A percentile compares a stretch with the other conserved stretches of the same genome.
Evolutionary conservation across 2,329 filamentous ascomycete species (phyloP).

Genomic region (Ceratocystis albifundus): DNA sequence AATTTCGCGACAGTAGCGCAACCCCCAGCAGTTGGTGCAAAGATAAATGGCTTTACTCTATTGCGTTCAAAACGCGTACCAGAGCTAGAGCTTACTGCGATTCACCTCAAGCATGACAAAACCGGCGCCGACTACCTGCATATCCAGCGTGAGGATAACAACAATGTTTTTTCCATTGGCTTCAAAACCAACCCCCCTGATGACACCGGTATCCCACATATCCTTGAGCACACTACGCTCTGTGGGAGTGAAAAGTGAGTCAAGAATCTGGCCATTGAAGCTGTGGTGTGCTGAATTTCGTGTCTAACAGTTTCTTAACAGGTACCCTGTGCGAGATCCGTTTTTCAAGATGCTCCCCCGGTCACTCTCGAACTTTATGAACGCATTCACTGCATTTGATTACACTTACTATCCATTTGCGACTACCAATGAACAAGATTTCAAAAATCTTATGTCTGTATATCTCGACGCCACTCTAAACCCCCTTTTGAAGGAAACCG

Average conservation of each 20-base stretch:
- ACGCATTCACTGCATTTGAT: constrained; percentile 91
- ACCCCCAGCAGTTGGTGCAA: constrained; percentile 62
- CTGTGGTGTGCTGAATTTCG: constrained; percentile 15
- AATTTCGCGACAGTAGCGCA: constrained; percentile 21
- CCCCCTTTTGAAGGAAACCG: constrained; percentile 75
- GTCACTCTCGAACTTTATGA: constrained; percentile 99
- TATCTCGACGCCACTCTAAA: constrained; percentile 91
- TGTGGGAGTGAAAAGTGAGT: constrained; percentile 84
- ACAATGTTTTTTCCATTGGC: constrained; percentile 98
- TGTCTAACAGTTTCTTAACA: constrained; percentile 33
- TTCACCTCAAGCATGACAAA: constrained; percentile 86
- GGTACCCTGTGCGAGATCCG: constrained; percentile 92
- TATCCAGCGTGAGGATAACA: constrained; percentile 86
- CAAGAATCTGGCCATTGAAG: neutral
- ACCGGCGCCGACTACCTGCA: constrained; percentile 94
- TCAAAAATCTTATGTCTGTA: constrained; percentile 88
- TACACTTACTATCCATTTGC: constrained; percentile 98
- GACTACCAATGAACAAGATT: constrained; percentile 90
- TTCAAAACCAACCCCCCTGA: constrained; percentile 99
- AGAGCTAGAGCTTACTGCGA: constrained; percentile 81
- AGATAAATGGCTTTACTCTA: constrained; percentile 87
- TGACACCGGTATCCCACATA: constrained; percentile 91
- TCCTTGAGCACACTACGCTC: constrained; percentile 91
- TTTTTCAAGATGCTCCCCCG: constrained; percentile 99
- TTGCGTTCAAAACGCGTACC: constrained; percentile 82